Evolutionary conservation across 192 early-diverging fungal genomes (phyloP).

Genomic region (Coemansia sp.): DNA sequence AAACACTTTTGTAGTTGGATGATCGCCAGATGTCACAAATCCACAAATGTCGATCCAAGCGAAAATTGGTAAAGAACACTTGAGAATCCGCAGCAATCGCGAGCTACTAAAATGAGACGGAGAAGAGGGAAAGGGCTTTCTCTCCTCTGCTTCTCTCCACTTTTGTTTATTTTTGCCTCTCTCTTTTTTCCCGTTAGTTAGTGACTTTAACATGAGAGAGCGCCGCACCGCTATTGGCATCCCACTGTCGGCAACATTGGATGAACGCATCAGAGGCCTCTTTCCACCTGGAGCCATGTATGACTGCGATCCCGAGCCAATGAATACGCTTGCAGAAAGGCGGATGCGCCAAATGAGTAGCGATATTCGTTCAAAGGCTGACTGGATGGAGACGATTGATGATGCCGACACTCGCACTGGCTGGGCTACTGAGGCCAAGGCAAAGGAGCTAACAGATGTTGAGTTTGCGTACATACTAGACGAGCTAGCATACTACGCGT

Average conservation of each 20-base stretch:
- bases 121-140: too few species aligned
- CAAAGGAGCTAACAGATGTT: slow-evolving; percentile 5
- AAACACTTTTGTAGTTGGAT: too few species aligned
- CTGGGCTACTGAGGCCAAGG: slow-evolving; percentile 4
- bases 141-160: too few species aligned
- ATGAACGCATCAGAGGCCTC: not conserved
- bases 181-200: not conserved
- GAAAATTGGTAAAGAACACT: too few species aligned
- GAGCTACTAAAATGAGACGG: too few species aligned
- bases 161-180: not conserved
- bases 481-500: slow-evolving; percentile 28
- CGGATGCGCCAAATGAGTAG: too few species aligned
- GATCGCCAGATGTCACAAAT: too few species aligned
- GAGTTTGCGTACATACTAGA: slow-evolving; percentile 20
- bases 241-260: not conserved
- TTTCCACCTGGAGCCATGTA: not conserved
- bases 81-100: too few species aligned
- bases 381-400: too few species aligned
- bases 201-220: not conserved
- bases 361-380: too few species aligned
- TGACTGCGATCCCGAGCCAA: not conserved
- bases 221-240: not conserved
- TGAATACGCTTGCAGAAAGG: not conserved
- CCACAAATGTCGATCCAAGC: too few species aligned
- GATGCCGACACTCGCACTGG: not conserved